These are phyloP conservation scores for Trichocomaceae sp. DNA, from an alignment of 2,329 filamentous ascomycete genomes.

Conservation along the genomic window DNA sequence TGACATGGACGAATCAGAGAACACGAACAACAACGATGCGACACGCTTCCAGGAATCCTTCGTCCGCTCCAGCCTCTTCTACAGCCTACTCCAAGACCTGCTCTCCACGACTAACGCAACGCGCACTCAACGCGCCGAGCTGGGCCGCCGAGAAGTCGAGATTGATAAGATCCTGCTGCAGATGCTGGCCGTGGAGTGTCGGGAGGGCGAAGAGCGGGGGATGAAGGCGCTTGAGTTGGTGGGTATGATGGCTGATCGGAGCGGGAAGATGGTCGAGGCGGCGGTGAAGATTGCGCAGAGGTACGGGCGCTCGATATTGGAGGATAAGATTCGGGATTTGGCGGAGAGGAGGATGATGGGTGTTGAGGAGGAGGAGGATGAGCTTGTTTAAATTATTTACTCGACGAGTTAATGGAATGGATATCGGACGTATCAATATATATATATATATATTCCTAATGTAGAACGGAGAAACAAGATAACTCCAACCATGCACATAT, in stretches of 20 bases:
- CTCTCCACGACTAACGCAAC: conserved; percentile 61
- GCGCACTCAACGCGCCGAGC: conserved; percentile 57
- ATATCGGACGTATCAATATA: too few relatives aligned
- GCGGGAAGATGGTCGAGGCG: conserved; percentile 84
- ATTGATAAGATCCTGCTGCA: conserved; percentile 87
- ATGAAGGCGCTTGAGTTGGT: conserved; percentile 95
- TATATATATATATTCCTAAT: too few relatives aligned
- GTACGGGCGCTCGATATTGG: conserved; percentile 72
- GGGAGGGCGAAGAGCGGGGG: conserved; percentile 83
- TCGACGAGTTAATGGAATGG: too few relatives aligned
- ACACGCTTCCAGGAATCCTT: conserved; percentile 69
- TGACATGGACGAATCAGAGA: conserved; percentile 30
- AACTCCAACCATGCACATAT: background rate
- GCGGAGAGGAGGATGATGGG: conserved; percentile 64
- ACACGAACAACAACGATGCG: conserved; percentile 27
- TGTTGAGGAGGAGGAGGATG: conserved; percentile 51
- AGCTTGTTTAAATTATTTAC: conserved; percentile 26
- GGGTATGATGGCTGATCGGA: conserved; percentile 72
- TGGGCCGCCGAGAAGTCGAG: conserved; percentile 69
- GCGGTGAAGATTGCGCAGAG: conserved; percentile 82
- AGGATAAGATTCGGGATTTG: conserved; percentile 83
- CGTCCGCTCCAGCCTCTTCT: conserved; percentile 65
- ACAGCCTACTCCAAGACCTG: conserved; percentile 69
- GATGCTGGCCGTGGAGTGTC: conserved; percentile 81
- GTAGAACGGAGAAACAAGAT: background rate